phyloP scores from a whole-genome alignment of 1,284 basidiomycete genomes.

The Vanrija humicola region DNA sequence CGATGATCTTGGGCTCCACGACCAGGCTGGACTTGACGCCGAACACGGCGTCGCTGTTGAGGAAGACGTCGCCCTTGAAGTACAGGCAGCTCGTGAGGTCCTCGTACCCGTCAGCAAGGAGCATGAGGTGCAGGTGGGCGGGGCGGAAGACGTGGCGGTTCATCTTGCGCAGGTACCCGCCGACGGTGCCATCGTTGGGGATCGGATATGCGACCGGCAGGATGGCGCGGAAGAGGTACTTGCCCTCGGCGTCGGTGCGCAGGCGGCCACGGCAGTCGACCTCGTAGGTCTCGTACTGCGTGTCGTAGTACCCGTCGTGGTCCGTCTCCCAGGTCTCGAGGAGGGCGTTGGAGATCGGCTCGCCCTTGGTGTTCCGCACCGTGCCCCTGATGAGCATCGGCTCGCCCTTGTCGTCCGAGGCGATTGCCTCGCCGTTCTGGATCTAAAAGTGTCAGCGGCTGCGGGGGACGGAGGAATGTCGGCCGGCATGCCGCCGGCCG shows the following conservation, averaged over 20 bases:
- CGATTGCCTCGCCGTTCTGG: conserved; percentile 60
- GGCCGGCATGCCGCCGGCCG: too few species aligned
- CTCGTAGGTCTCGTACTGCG: conserved; percentile 58
- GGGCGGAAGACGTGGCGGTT: conserved; percentile 73
- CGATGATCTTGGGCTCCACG: conserved; percentile 12
- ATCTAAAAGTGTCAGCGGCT: conserved; percentile 38
- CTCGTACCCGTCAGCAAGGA: conserved; percentile 64
- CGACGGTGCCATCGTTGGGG: conserved; percentile 74
- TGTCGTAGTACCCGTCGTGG: conserved; percentile 59
- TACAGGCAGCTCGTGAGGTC: conserved; percentile 71
- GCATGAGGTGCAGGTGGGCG: conserved; percentile 70
- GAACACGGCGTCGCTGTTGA: conserved; percentile 22
- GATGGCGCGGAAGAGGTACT: conserved; percentile 68
- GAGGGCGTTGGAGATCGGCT: conserved; percentile 61
- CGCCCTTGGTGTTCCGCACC: conserved; percentile 62
- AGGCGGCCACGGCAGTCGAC: conserved; percentile 76
- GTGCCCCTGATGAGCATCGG: conserved; percentile 74
- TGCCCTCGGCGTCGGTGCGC: conserved; percentile 60
- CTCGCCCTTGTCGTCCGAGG: conserved; percentile 75
- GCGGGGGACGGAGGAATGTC: not conserved
- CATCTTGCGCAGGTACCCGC: conserved; percentile 58
- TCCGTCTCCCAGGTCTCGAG: conserved; percentile 85
- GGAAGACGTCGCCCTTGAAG: conserved; percentile 59
- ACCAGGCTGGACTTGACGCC: conserved; percentile 22
- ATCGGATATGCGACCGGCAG: conserved; percentile 76